Conservation (phyloP, 768 basidiomycete genomes). For the Tephrocybe sp. region DNA sequence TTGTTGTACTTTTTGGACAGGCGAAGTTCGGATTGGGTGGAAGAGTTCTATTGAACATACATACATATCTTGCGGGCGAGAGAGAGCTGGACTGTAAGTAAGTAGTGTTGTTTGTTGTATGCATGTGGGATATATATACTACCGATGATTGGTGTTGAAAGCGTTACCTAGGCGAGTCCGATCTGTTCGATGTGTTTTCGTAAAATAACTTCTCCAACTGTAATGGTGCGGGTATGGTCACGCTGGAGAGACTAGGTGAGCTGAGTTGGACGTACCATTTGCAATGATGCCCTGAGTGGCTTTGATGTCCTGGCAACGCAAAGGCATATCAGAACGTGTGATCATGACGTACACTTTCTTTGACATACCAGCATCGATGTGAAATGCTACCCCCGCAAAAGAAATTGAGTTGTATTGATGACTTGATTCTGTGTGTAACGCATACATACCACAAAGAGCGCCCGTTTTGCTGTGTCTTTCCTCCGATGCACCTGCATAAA, state of each 20-base stretch:
- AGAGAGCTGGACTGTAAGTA: not conserved
- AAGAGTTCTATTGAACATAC: too few relatives aligned
- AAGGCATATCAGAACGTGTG: not conserved
- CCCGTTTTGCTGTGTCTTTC: conserved; percentile 56
- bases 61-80: not conserved
- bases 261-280: conserved; percentile 40
- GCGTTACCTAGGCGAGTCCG: conserved; percentile 34
- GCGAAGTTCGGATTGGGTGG: not conserved
- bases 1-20: not conserved
- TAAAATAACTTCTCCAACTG: conserved; percentile 67
- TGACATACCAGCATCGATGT: conserved; percentile 61
- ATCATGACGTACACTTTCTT: not conserved
- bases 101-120: not conserved
- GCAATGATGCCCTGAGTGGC: conserved; percentile 66
- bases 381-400: conserved; percentile 47
- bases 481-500: conserved; percentile 73
- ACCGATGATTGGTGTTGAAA: not conserved
- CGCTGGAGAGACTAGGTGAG: not conserved
- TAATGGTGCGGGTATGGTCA: not conserved
- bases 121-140: not conserved
- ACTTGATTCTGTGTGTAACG: not conserved
- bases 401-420: not conserved
- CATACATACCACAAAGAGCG: conserved; percentile 59
- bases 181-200: conserved; percentile 60
- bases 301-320: conserved; percentile 51